Evolutionary conservation across 352 stramenopile genomes (phyloP).

Genomic region (Phytophthora vignae): DNA sequence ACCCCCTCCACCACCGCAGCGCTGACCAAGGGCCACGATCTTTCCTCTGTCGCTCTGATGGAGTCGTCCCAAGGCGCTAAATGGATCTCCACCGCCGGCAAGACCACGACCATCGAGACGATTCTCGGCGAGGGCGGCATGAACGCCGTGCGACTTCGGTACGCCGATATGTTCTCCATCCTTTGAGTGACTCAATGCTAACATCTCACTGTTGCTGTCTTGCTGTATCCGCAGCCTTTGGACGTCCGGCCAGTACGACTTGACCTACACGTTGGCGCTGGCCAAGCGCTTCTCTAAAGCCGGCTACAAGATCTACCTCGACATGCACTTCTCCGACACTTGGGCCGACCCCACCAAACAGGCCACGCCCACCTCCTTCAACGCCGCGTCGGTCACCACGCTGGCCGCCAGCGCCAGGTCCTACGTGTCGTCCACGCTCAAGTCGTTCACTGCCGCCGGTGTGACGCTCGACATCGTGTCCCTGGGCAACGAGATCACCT

Average conservation of each 20-base stretch:
- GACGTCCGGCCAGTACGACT: slow-evolving; percentile 29
- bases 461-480: slow-evolving; percentile 36
- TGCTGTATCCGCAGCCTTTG: slow-evolving; percentile 20
- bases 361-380: slow-evolving; percentile 21
- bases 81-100: slow-evolving; percentile 39
- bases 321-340: slow-evolving; percentile 47
- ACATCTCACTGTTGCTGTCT: neutral
- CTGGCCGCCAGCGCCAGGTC: slow-evolving; percentile 19
- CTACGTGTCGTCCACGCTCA: slow-evolving; percentile 40
- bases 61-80: slow-evolving; percentile 35
- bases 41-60: slow-evolving; percentile 45
- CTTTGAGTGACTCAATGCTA: neutral
- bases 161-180: neutral
- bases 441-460: slow-evolving; percentile 34
- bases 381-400: slow-evolving; percentile 23
- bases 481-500: slow-evolving; percentile 44
- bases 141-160: slow-evolving; percentile 42
- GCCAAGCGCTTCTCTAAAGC: slow-evolving; percentile 37
- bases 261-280: slow-evolving; percentile 34
- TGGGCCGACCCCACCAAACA: slow-evolving; percentile 37
- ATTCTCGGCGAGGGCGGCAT: slow-evolving; percentile 44
- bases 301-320: slow-evolving; percentile 45
- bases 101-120: slow-evolving; percentile 39
- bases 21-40: slow-evolving; percentile 44
- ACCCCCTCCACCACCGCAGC: slow-evolving; percentile 6